Percentiles rank a stretch among this genome's conserved stretches.
Conservation (phyloP, 192 early-diverging fungal genomes). For the Oehlia diaphana region DNA sequence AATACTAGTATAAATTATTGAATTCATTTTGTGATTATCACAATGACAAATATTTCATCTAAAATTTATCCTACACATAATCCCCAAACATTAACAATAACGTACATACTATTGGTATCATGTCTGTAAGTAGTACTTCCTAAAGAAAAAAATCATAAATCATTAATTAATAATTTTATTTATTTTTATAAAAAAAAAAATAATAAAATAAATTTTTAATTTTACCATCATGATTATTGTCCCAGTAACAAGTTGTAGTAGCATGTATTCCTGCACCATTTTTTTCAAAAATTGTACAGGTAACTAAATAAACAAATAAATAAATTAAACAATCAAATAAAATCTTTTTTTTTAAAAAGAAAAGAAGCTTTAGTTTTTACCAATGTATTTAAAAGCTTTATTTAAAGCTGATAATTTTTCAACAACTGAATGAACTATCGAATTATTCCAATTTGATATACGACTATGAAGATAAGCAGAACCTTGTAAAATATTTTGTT, state of each 20-base stretch:
- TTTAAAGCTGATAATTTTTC: slow-evolving; percentile 67
- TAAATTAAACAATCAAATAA: background rate
- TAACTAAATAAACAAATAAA: slow-evolving; percentile 44
- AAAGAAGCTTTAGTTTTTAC: slow-evolving; percentile 32
- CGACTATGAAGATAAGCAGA: slow-evolving; percentile 72
- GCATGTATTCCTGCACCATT: slow-evolving; percentile 79
- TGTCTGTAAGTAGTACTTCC: slow-evolving; percentile 75
- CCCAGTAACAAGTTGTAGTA: slow-evolving; percentile 76
- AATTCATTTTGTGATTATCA: too few relatives aligned
- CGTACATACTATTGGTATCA: slow-evolving; percentile 79
- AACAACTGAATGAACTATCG: slow-evolving; percentile 65
- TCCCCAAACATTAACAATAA: slow-evolving; percentile 77
- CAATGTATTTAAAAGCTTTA: slow-evolving; percentile 81
- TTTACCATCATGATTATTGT: slow-evolving; percentile 68
- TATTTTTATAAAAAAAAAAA: background rate
- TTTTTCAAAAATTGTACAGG: slow-evolving; percentile 82
- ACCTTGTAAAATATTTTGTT: slow-evolving; percentile 62
- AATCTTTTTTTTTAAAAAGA: too few relatives aligned
- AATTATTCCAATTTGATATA: slow-evolving; percentile 74
- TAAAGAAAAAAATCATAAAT: slow-evolving; percentile 15
- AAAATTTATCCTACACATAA: slow-evolving; percentile 38
- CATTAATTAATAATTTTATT: background rate
- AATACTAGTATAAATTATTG: too few relatives aligned
- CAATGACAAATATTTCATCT: too few relatives aligned
- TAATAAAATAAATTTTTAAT: background rate